phyloP scores from a whole-genome alignment of 176 grass and related monocot genomes.

The Themeda triandra region DNA sequence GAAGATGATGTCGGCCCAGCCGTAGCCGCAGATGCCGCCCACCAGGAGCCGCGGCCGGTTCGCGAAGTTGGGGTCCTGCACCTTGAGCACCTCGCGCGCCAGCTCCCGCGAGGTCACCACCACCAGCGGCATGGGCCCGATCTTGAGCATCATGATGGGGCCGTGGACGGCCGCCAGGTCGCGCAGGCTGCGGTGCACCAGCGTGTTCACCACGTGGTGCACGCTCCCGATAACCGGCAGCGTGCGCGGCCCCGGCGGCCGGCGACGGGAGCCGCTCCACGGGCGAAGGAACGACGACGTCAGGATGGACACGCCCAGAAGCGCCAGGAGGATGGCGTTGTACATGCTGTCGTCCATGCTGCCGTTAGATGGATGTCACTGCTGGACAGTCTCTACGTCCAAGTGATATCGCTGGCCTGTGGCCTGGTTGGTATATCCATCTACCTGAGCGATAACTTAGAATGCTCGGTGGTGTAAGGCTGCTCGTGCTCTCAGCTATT shows the following conservation, averaged over 20 bases:
- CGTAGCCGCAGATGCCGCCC: slow-evolving; percentile 41
- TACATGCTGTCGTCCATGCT: slow-evolving; percentile 31
- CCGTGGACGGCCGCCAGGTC: slow-evolving; percentile 36
- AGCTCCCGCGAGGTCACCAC: slow-evolving; percentile 37
- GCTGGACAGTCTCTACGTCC: too few species aligned
- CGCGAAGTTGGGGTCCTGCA: slow-evolving; percentile 49
- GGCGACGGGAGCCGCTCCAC: background rate
- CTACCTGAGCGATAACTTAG: background rate
- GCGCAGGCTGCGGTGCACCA: slow-evolving; percentile 20
- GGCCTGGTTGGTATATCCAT: too few species aligned
- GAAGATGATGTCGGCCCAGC: slow-evolving; percentile 44
- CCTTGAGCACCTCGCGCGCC: slow-evolving; percentile 39
- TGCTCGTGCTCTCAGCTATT: background rate
- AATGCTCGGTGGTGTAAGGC: too few species aligned
- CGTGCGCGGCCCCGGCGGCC: slow-evolving; percentile 21
- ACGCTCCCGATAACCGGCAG: slow-evolving; percentile 40
- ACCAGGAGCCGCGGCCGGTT: slow-evolving; percentile 30
- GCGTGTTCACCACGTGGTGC: slow-evolving; percentile 36
- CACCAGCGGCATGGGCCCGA: slow-evolving; percentile 42
- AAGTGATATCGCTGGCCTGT: background rate
- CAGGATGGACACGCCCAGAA: slow-evolving; percentile 17
- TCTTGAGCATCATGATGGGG: slow-evolving; percentile 33
- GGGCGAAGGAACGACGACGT: background rate
- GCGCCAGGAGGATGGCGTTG: slow-evolving; percentile 31
- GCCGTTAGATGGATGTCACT: background rate